Base-by-base conservation (phyloP, 768 basidiomycete genomes). In the Tubosaeta brunneosetosa region DNA sequence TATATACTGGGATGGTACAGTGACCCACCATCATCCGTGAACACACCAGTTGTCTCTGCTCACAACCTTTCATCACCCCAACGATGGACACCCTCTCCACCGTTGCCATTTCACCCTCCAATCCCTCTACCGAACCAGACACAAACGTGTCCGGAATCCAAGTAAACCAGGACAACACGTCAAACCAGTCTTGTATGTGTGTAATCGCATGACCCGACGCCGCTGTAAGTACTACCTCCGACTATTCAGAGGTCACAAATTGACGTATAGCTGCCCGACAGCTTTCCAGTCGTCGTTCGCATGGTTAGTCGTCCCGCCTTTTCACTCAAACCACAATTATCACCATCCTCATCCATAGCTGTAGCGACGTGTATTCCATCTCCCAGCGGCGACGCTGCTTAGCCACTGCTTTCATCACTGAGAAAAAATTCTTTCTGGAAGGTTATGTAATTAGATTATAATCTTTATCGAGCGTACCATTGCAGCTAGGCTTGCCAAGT, bases 1-100 rank as follows among this genome's bases (percentile, higher is more conserved):
- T 60, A 62, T 56, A 66, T 56, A 63, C 41, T 51, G 11, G 31
- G 29, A 27, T 22, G 38, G 22, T 17, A 29, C 3, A 33, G 33
- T 17, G 44, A 50, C 40, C 52, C 26, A 26, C 47, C 40, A 47
- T 26, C 26, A 53, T 17, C 41, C 49, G 31, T 44, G 16, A 55
- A 44, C 12, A 33, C 40, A 22, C 43, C 55, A 41, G 42, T 46
- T 51, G 51, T 50, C 56, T 54, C 47, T 44, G 27, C 22, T 22
- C 40, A 44, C 46, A 19, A 56, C 38, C 19, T 44, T 44, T 52
- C 50, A 49, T 40, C 17, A 55, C 44, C 27, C 12, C 34, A 36
- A 33, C 47, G 26, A 66, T 66, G 65, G 66, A 66, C 52, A 16
- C 37, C 4, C 55, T 61, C 43, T 38, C 26, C 46, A 13, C 32